Percentiles rank a stretch among this genome's conserved stretches.
These are phyloP conservation scores for Penicillium desertorum DNA, from an alignment of 495 filamentous ascomycete genomes.

Conservation along the genomic window DNA sequence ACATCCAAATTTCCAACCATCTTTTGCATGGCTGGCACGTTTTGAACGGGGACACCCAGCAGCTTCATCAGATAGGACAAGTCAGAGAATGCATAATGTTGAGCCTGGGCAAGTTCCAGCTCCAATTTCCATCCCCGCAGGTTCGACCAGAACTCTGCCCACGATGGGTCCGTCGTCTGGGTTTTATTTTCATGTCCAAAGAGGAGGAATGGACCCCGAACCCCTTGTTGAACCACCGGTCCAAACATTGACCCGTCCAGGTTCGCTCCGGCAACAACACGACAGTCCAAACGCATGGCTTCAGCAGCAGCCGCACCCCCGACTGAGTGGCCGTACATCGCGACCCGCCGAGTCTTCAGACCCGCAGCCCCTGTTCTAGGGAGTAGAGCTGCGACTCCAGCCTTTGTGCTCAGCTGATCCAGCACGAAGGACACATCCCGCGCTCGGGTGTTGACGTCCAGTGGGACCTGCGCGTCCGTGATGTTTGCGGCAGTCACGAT, in stretches of 20 bases:
- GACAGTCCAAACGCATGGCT: constrained; percentile 38
- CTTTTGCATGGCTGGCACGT: neutral
- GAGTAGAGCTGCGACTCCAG: constrained; percentile 14
- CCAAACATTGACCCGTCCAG: constrained; percentile 48
- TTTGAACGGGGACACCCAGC: neutral
- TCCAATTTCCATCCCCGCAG: constrained; percentile 30
- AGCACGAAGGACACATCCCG: constrained; percentile 40
- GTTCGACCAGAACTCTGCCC: constrained; percentile 28
- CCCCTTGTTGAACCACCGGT: constrained; percentile 22
- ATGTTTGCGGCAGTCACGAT: constrained; percentile 23
- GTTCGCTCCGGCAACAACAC: constrained; percentile 47
- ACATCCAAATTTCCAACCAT: neutral
- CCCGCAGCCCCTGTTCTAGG: constrained; percentile 8
- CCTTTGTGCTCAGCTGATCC: constrained; percentile 29
- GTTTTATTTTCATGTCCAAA: constrained; percentile 26
- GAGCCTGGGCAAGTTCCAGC: constrained; percentile 22
- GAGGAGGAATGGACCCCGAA: constrained; percentile 33
- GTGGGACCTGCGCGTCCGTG: constrained; percentile 6
- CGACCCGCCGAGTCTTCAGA: constrained; percentile 22
- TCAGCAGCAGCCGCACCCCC: constrained; percentile 53
- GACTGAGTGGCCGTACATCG: constrained; percentile 53
- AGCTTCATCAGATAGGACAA: no score
- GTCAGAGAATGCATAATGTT: constrained; percentile 33
- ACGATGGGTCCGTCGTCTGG: constrained; percentile 22
- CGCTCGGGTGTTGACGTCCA: constrained; percentile 27